Percentiles rank a stretch among this genome's conserved stretches.
These are phyloP conservation scores for Bauhinia variegata DNA, from an alignment of 306 rosid species.

Conservation along the genomic window DNA sequence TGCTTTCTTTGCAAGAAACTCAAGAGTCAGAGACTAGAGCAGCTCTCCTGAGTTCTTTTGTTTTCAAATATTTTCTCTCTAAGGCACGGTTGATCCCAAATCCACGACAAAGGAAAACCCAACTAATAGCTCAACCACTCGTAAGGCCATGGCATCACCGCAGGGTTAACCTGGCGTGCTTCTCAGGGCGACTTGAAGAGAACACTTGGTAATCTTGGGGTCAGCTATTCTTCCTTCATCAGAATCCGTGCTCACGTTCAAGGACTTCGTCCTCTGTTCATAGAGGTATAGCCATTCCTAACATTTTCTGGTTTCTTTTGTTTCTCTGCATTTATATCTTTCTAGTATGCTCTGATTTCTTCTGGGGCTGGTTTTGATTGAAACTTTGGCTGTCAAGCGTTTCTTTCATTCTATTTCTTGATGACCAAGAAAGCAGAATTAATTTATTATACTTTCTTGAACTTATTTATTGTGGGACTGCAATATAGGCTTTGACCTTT, in stretches of 20 bases:
- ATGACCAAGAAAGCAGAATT: background rate
- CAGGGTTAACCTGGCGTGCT: background rate
- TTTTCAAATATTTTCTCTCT: too few relatives aligned
- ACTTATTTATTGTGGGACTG: background rate
- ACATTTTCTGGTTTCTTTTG: background rate
- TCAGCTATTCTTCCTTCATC: constrained; percentile 9
- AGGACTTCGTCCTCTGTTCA: constrained; percentile 33
- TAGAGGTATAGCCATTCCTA: constrained; percentile 20
- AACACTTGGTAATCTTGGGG: constrained; percentile 1
- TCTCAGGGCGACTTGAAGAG: background rate
- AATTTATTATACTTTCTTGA: too few relatives aligned
- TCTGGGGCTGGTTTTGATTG: background rate
- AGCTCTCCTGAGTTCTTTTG: too few relatives aligned
- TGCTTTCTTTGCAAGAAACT: too few relatives aligned
- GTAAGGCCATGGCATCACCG: background rate
- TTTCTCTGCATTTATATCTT: background rate
- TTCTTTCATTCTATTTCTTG: too few relatives aligned
- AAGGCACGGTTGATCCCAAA: too few relatives aligned
- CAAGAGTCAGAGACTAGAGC: too few relatives aligned
- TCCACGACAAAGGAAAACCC: too few relatives aligned
- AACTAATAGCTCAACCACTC: too few relatives aligned
- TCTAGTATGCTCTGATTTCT: background rate
- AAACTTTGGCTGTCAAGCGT: background rate
- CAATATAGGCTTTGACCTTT: background rate
- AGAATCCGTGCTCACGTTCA: constrained; percentile 33